Evolutionary conservation across 2,329 filamentous ascomycete genomes (phyloP).

Genomic region (Raffaelea ambrosiae): DNA sequence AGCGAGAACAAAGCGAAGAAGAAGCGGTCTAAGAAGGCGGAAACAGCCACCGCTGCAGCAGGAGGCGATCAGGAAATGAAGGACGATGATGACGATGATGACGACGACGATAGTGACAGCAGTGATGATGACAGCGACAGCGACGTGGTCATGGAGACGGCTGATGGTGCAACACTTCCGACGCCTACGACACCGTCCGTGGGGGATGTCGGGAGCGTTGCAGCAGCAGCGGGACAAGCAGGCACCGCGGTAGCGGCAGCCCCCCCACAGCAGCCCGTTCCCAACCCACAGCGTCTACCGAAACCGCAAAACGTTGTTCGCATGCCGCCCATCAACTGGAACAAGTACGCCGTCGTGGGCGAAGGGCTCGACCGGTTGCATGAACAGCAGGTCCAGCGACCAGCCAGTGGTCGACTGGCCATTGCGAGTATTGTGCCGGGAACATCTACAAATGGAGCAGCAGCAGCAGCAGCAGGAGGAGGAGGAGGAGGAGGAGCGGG

Average conservation of each 20-base stretch:
- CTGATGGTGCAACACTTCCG: neutral
- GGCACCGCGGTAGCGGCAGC: neutral
- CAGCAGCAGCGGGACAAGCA: too few relatives aligned
- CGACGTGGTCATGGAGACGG: constrained; percentile 1
- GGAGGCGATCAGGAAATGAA: too few relatives aligned
- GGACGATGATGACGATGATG: constrained; percentile 20
- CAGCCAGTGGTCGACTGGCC: constrained; percentile 47
- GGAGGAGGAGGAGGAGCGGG: neutral
- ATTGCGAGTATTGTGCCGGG: constrained; percentile 11
- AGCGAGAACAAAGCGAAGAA: neutral
- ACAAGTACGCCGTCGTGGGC: constrained; percentile 84
- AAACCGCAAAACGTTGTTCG: constrained; percentile 74
- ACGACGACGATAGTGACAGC: constrained; percentile 21
- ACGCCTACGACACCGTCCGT: constrained; percentile 3
- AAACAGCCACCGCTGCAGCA: constrained; percentile 17
- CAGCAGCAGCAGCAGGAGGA: neutral
- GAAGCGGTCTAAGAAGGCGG: constrained; percentile 37
- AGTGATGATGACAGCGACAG: neutral
- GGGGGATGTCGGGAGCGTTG: too few relatives aligned
- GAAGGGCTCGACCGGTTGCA: constrained; percentile 78
- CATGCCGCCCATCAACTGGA: constrained; percentile 88
- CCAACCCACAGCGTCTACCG: constrained; percentile 44
- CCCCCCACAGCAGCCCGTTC: neutral
- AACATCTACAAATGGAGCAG: neutral
- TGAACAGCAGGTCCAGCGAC: constrained; percentile 63